Percentiles rank a stretch among this genome's conserved stretches.
These are phyloP conservation scores for Penicillium cataractarum DNA, from an alignment of 495 filamentous ascomycete genomes.

Conservation along the genomic window DNA sequence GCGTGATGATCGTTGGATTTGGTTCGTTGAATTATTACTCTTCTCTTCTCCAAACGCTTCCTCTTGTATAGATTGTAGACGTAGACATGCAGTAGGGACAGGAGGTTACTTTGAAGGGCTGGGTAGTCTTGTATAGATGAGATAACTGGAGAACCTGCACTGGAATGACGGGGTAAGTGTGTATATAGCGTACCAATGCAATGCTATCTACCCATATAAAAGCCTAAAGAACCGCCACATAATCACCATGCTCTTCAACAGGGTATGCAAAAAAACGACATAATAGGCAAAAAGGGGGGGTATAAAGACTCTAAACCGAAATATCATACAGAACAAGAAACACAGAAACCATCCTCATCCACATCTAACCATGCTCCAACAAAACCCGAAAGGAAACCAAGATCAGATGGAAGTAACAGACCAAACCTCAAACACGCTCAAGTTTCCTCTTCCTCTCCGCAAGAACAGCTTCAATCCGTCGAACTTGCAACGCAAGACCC, in stretches of 20 bases:
- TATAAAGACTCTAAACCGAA: not conserved
- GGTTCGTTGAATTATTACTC: not conserved
- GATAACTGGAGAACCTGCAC: too few species aligned
- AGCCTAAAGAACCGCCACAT: not conserved
- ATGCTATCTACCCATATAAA: not conserved
- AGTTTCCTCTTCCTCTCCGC: slow-evolving; percentile 65
- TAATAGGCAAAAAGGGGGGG: not conserved
- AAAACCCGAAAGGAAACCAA: not conserved
- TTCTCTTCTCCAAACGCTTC: not conserved
- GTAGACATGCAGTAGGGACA: too few species aligned
- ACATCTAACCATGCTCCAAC: too few species aligned
- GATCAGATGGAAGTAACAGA: not conserved
- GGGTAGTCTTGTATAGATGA: too few species aligned
- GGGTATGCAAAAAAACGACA: not conserved
- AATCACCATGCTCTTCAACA: not conserved
- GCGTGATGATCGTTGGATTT: not conserved
- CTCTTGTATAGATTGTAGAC: too few species aligned
- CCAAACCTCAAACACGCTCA: slow-evolving; percentile 27
- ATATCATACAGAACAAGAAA: not conserved
- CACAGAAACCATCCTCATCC: not conserved
- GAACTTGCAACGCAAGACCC: slow-evolving; percentile 56
- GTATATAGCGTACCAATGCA: too few species aligned
- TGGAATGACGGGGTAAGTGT: too few species aligned
- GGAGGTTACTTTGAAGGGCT: too few species aligned
- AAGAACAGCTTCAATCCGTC: slow-evolving; percentile 69